Base-by-base conservation (phyloP, 2,329 filamentous ascomycete species). In the Fusarium solani-melongenae region DNA sequence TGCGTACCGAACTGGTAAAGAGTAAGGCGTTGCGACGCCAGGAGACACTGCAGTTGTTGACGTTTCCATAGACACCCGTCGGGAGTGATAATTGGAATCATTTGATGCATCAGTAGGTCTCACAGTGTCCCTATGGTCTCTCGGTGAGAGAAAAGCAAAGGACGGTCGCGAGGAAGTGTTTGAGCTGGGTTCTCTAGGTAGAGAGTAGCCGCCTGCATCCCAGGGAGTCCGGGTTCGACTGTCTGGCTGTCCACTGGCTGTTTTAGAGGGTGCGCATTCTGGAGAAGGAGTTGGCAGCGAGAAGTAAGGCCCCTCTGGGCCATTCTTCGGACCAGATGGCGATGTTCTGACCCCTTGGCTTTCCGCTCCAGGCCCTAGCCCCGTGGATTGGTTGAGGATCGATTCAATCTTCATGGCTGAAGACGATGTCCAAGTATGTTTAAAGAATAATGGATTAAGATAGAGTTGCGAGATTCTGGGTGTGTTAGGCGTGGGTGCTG, bases 131-230 rank as follows among this genome's bases (percentile, higher is more conserved):
- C 64, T 63, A 20, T 66, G 55, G 15, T 81, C 76, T 64, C 70
- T 77, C 24, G 73, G 66, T 29, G 80, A 78, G 44, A 74, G 67
- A 31, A 71, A 62, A 3, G 76, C 69, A 33, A 73, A 73, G 8
- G 73, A 60, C 29, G 76, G 70, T 44, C 64, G 68, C 38, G 74
- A 77, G 20, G 70, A 74, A 41, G 78, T 71, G 69, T 84, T 85
- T 22, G 80, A 79, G 55, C 86, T 83, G 62, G 83, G 69, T 14
- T 83, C 81, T 49, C 84, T 77, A 6, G 86, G 84, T 24, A 88
- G 80, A 27, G 84, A 85, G 70, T 86, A 88, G 46, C 86, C 86
- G 36, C 83, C 84, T 20, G 84, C 87, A 67, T 87, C 85, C 88
- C 87, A 89, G 61, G 87, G 87, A 41, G 82, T 87, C 64, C 86